A percentile compares a stretch with the other conserved stretches of the same genome.
Evolutionary conservation across 2,329 filamentous ascomycete genomes (phyloP).

Genomic region (Cladophialophora bantiana): DNA sequence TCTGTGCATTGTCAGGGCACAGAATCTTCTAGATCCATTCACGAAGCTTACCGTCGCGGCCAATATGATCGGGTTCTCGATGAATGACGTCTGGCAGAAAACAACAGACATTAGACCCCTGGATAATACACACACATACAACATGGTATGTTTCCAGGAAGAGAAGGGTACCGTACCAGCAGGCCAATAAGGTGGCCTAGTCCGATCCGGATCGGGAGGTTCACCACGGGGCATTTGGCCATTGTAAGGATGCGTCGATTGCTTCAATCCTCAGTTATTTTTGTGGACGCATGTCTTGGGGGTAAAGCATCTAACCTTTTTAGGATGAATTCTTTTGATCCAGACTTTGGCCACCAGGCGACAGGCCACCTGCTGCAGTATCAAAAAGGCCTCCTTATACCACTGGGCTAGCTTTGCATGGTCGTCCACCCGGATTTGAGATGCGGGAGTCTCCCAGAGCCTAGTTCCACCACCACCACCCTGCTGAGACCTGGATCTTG

Average conservation of each 20-base stretch:
- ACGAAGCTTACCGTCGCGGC: conserved; percentile 53
- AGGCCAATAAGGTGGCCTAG: conserved; percentile 50
- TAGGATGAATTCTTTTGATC: conserved; percentile 56
- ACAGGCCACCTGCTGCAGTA: conserved; percentile 56
- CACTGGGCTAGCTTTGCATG: conserved; percentile 48
- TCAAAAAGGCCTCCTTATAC: conserved; percentile 51
- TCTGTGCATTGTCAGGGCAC: conserved; percentile 35
- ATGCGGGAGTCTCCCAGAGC: conserved; percentile 36
- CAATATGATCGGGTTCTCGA: conserved; percentile 58
- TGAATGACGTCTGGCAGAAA: conserved; percentile 55
- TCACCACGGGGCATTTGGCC: conserved; percentile 51
- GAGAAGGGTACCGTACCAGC: conserved; percentile 22
- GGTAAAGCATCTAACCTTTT: conserved; percentile 44
- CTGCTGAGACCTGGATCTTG: conserved; percentile 35
- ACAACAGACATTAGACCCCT: conserved; percentile 40
- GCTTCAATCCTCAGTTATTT: conserved; percentile 36
- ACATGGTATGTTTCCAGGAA: neutral
- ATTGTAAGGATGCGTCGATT: conserved; percentile 58
- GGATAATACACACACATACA: neutral
- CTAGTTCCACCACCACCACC: conserved; percentile 46
- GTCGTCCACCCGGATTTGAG: conserved; percentile 48
- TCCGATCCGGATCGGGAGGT: conserved; percentile 52
- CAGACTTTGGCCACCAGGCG: conserved; percentile 55
- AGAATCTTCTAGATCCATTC: neutral
- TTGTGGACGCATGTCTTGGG: neutral